Evolutionary conservation across 345 rosid genomes (phyloP), one percentile per base, ranked within the genome.

Genomic region (Salix suchowensis): DNA sequence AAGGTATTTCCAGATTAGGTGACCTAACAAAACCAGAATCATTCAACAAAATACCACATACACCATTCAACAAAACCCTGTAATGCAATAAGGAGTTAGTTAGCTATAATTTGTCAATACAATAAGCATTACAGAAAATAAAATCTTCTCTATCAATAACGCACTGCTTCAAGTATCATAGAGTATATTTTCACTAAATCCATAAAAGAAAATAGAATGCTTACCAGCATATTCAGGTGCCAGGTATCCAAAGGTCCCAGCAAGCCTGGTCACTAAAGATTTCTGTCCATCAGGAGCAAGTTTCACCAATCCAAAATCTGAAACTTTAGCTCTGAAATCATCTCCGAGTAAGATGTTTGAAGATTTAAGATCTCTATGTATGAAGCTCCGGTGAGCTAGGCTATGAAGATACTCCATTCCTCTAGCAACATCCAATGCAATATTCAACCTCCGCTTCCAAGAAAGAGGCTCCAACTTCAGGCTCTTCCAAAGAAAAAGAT

Each of bases 221-320:
- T 71, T 83, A 89, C 96, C 93, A n/a, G 96, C 96, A 84, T 91
- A 91, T 74, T 91, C 96, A 28, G 96, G 96, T n/a, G 96, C 96
- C 71, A 91, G 82, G 84, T 91, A 91, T 65, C 96, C 96, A 72
- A 91, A 91, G 62, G 93, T 91, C 39, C 96, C 96, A 12, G 93
- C 96, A 75, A 91, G 91, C 83, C 90, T 84, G 15, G 96, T 91
- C 39, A 76, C 90, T 13, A 91, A 81, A 23, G 96, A 89, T 74
- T 85, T 85, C 74, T 88, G 88, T 11, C 93, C 90, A 61, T 91
- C 86, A 34, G 96, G 96, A 64, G 96, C 96, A 70, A 91, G 92
- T 84, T 88, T 89, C 60, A 91, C 96, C 78, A 91, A 81, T 40
- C 96, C 96, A n/a, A 91, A 91, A 77, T 91, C 96, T 5, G 93